Evolutionary conservation across 345 rosid genomes (phyloP).

Genomic region (Ceriops decandra): DNA sequence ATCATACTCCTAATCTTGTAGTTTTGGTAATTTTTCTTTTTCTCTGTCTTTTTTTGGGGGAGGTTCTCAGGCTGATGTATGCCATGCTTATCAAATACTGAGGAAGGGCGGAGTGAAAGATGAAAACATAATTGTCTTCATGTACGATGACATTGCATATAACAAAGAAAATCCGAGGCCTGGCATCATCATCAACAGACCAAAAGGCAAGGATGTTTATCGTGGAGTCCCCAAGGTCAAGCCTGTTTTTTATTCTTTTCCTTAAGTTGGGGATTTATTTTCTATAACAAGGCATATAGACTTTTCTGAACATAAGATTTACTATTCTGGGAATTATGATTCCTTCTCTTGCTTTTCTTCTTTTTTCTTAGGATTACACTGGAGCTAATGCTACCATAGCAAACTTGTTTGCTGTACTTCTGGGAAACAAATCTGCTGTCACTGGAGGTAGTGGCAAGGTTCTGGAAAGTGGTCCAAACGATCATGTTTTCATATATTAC

Average conservation of each 20-base stretch:
- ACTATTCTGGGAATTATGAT: neutral
- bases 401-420: slow-evolving; percentile 49
- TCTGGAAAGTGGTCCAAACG: slow-evolving; percentile 50
- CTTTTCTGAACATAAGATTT: too few relatives aligned
- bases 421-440: slow-evolving; percentile 50
- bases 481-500: slow-evolving; percentile 52
- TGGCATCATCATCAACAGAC: slow-evolving; percentile 58
- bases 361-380: slow-evolving; percentile 48
- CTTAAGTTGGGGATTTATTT: neutral
- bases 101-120: slow-evolving; percentile 55
- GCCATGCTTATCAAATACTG: slow-evolving; percentile 67
- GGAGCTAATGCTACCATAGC: slow-evolving; percentile 29
- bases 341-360: neutral
- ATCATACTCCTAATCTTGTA: too few relatives aligned
- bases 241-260: neutral
- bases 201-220: slow-evolving; percentile 56
- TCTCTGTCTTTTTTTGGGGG: neutral
- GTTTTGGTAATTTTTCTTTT: neutral
- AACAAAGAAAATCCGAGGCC: slow-evolving; percentile 46
- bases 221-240: slow-evolving; percentile 60
- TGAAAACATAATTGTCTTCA: slow-evolving; percentile 71
- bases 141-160: slow-evolving; percentile 75
- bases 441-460: slow-evolving; percentile 69
- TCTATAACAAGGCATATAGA: too few relatives aligned
- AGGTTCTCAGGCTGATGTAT: slow-evolving; percentile 52